These are phyloP conservation scores for Ogataea chonburiensis DNA, from an alignment of 805 yeast genomes.

Conservation along the genomic window DNA sequence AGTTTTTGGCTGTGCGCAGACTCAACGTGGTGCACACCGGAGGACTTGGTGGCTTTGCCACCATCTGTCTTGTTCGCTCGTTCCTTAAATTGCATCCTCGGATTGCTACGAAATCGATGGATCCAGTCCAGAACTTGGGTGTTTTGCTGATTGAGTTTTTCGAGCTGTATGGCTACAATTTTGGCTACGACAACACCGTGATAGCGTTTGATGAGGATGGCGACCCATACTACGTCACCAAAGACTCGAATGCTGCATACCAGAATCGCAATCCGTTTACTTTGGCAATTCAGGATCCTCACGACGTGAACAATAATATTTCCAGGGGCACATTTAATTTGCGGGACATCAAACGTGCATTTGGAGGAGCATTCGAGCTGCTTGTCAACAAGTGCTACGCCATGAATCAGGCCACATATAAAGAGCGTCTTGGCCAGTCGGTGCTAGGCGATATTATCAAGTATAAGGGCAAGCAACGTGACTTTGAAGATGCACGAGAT, in stretches of 20 bases:
- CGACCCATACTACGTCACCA: conserved; percentile 57
- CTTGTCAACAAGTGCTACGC: conserved; percentile 74
- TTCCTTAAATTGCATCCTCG: conserved; percentile 81
- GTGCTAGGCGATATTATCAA: conserved; percentile 78
- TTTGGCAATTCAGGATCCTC: conserved; percentile 85
- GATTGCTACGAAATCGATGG: conserved; percentile 61
- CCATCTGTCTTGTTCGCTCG: conserved; percentile 81
- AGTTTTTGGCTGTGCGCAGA: conserved; percentile 73
- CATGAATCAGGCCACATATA: conserved; percentile 62
- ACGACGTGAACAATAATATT: conserved; percentile 78
- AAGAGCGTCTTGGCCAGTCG: conserved; percentile 65
- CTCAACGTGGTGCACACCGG: conserved; percentile 89
- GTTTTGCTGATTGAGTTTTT: conserved; percentile 86
- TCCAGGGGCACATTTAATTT: conserved; percentile 82
- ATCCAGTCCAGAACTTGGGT: conserved; percentile 75
- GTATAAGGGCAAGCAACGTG: conserved; percentile 70
- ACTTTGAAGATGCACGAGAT: conserved; percentile 71
- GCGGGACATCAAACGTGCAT: conserved; percentile 76
- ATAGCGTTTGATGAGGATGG: conserved; percentile 59
- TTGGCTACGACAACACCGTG: conserved; percentile 79
- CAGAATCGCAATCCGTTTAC: conserved; percentile 57
- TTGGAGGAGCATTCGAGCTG: conserved; percentile 83
- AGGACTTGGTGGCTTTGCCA: conserved; percentile 92
- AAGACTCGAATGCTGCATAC: conserved; percentile 37
- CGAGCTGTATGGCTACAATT: conserved; percentile 86